phyloP scores from a whole-genome alignment of 1,139 yeast species.

The Geotrichum bryndzae region DNA sequence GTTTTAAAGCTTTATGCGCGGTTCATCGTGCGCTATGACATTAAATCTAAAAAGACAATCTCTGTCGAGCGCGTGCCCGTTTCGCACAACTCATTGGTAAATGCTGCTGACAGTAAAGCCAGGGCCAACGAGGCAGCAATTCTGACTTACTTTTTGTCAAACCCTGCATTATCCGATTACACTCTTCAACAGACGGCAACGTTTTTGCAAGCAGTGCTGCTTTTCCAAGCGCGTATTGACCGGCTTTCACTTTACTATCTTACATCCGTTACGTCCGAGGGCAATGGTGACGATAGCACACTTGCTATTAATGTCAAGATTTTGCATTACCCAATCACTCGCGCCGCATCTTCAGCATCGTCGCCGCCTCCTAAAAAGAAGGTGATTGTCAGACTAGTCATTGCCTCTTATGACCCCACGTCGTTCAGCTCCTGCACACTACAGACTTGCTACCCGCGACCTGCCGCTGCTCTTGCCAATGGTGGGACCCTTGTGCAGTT shows the following conservation, averaged over 20 bases:
- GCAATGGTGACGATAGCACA: background rate
- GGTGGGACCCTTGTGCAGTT: background rate
- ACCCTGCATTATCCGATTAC: background rate
- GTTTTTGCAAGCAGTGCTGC: background rate
- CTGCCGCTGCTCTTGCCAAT: background rate
- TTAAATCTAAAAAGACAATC: background rate
- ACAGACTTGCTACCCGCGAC: background rate
- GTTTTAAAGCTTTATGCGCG: background rate
- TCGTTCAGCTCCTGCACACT: background rate
- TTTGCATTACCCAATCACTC: background rate
- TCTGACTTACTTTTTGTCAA: background rate
- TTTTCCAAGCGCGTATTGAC: background rate
- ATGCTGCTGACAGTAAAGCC: background rate
- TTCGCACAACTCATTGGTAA: background rate
- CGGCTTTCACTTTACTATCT: background rate
- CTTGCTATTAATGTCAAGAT: background rate
- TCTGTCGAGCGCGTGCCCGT: background rate
- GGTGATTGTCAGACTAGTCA: background rate
- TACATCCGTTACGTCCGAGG: background rate
- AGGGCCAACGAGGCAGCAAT: background rate
- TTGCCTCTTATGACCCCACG: background rate
- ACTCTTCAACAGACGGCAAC: background rate
- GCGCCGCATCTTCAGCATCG: background rate
- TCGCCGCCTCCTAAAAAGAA: background rate
- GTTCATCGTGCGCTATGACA: background rate